Evolutionary conservation across 2,329 filamentous ascomycete genomes (phyloP), one percentile per base, ranked within the genome.

Genomic region (Neofusicoccum umdonicola): DNA sequence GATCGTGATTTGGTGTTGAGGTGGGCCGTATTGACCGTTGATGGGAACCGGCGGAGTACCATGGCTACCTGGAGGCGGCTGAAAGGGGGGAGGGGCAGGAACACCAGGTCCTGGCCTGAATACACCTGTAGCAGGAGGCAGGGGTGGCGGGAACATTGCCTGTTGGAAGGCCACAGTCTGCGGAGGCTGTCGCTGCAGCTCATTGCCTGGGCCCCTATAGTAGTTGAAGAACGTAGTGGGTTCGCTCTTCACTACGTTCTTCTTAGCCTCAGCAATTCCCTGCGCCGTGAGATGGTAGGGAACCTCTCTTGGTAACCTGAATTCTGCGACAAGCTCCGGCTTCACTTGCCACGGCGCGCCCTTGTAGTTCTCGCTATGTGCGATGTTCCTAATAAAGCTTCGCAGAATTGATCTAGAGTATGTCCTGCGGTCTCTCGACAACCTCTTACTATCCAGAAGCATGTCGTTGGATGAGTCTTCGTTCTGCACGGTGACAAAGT

Each of bases 301-400:
- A 12, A 98, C 87, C 62, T 92, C 88, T n/a, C 88, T 93, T 67
- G 92, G 89, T 67, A 99, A 95, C 67, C 92, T 89, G 76, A 95
- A 97, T 67, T 89, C 85, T 51, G 87, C 87, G 0, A 95, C 95
- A 66, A 96, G 88, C 62, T 92, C 88, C 41, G 90, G 85, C 79
- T 96, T 97, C 17, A 98, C 94, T 63, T 96, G 81, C 95, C 95
- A 99, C 0, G 95, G 94, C 0, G 95, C 95, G n/a, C 94, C 94
- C 66, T 88, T 94, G 92, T 93, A 98, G 3, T 92, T 87, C 73
- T 98, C 95, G 67, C 94, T 84, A 1, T 89, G 90, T n/a, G 97
- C 90, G 0, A 93, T 95, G 77, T 96, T 93, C 75, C 97, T 97
- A 68, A 99, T 91, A 69, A 97, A 99, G 5, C 93, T 92, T 39